Percentiles rank a stretch among this genome's conserved stretches.
phyloP scores from a whole-genome alignment of 179 eudicot species.

The Patellifolia procumbens region DNA sequence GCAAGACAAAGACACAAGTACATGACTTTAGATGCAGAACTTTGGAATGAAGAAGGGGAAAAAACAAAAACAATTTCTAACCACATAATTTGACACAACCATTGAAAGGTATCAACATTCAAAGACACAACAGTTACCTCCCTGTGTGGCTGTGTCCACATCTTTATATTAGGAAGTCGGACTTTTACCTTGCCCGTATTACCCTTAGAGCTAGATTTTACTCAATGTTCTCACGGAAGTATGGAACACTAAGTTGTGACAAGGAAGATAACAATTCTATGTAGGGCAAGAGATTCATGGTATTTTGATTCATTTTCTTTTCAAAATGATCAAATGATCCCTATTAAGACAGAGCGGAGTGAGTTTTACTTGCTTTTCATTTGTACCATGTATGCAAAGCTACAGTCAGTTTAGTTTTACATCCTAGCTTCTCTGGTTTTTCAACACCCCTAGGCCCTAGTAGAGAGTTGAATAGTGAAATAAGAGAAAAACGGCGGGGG shows the following conservation, averaged over 20 bases:
- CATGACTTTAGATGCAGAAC: neutral
- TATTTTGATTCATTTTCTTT: neutral
- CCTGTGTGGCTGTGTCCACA: no score
- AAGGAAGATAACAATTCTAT: neutral
- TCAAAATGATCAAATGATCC: neutral
- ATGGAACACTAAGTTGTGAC: no score
- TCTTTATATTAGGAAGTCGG: neutral
- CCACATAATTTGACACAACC: neutral
- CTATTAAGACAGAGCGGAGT: neutral
- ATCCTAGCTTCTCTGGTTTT: neutral
- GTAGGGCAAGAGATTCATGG: neutral
- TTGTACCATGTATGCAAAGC: constrained; percentile 6
- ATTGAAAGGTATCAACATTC: neutral
- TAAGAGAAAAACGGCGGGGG: neutral
- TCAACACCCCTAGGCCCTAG: neutral
- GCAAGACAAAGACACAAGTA: neutral
- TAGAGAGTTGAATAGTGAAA: neutral
- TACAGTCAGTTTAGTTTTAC: neutral
- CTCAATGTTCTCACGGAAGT: no score
- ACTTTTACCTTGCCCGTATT: neutral
- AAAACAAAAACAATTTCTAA: no score
- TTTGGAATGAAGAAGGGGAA: neutral
- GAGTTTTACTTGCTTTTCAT: neutral
- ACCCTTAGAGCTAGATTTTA: neutral
- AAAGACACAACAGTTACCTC: no score